A percentile compares a stretch with the other conserved stretches of the same genome.
phyloP scores from a whole-genome alignment of 1,284 basidiomycete genomes.

The Taiwanofungus camphoratus region DNA sequence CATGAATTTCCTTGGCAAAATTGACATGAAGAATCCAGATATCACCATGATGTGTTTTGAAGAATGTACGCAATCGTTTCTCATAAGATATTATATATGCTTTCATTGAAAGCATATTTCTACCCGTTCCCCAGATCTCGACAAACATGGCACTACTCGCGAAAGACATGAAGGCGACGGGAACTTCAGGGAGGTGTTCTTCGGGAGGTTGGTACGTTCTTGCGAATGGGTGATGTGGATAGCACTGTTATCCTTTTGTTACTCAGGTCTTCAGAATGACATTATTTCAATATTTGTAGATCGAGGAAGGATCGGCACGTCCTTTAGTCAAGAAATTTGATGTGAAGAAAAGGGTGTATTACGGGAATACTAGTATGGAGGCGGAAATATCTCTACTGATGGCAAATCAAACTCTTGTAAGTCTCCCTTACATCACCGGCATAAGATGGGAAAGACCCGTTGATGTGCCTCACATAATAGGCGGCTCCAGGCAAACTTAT shows the following conservation, averaged over 20 bases:
- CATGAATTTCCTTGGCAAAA: slow-evolving; percentile 79
- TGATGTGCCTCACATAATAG: slow-evolving; percentile 33
- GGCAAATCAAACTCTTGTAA: slow-evolving; percentile 90
- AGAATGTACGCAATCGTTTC: slow-evolving; percentile 63
- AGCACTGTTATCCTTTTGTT: not conserved
- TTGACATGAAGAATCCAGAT: slow-evolving; percentile 80
- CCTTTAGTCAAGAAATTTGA: slow-evolving; percentile 66
- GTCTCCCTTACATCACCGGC: slow-evolving; percentile 16
- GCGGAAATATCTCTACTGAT: slow-evolving; percentile 91
- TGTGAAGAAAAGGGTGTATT: slow-evolving; percentile 88
- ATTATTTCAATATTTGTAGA: too few relatives aligned
- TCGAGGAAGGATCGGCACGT: slow-evolving; percentile 70
- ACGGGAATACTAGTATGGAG: slow-evolving; percentile 98
- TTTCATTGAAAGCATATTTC: not conserved
- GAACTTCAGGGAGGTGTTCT: slow-evolving; percentile 66
- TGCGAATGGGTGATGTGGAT: not conserved
- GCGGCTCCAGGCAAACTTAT: slow-evolving; percentile 84
- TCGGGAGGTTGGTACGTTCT: slow-evolving; percentile 78
- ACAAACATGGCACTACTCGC: slow-evolving; percentile 38
- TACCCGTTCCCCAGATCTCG: slow-evolving; percentile 36
- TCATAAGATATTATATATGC: not conserved
- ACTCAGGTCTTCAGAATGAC: not conserved
- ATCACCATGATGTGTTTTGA: slow-evolving; percentile 81
- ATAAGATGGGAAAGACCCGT: not conserved
- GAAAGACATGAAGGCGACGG: slow-evolving; percentile 59